Base-by-base conservation (phyloP, 768 basidiomycete genomes). In the Hypholoma sublateritium region DNA sequence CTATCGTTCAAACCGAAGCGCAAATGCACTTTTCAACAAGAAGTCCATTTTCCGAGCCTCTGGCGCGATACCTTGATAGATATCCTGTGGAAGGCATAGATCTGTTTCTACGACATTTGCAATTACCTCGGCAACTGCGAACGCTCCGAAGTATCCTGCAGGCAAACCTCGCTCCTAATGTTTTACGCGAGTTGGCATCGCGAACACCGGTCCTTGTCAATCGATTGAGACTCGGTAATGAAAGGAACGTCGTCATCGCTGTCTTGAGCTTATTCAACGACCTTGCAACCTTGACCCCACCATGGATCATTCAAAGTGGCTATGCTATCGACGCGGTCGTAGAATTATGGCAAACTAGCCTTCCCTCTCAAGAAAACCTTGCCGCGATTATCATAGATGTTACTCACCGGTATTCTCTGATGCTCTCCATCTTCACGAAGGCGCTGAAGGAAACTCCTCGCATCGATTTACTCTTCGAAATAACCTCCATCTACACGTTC, bases 41-140 rank as follows among this genome's bases (percentile, higher is more conserved):
- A 52, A 96, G 90, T 63, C 95, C 95, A 1, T 98, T 99, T 73
- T 97, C 96, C 0, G 86, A 91, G 57, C 95, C 95, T 5, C 74
- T 98, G 47, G 93, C 91, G 17, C 87, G 87, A 68, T 98, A 95
- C 72, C 80, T 98, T 19, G 87, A 98, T 70, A 87, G 93, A 8
- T 98, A 97, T 72, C 89, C 93, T 0, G 76, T 72, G 3, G 91
- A 98, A 65, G 90, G 93, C 2, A 80, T 92, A 19, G 86, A 92
- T 49, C 93, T 92, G 70, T 90, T 99, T 70, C 74, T 94, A 61
- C 80, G 82, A 11, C 84, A 92, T 60, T 74, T 98, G n/a, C 78
- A 83, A 44, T 85, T 90, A 62, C 84, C 89, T 0, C 82, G 88
- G 39, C 88, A 93, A 66, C 77, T 97, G 42, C 85, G 89, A 60